Percentiles rank a stretch among this genome's conserved stretches.
Evolutionary conservation across 179 eudicot species (phyloP).

Genomic region (Spergularia azorica): DNA sequence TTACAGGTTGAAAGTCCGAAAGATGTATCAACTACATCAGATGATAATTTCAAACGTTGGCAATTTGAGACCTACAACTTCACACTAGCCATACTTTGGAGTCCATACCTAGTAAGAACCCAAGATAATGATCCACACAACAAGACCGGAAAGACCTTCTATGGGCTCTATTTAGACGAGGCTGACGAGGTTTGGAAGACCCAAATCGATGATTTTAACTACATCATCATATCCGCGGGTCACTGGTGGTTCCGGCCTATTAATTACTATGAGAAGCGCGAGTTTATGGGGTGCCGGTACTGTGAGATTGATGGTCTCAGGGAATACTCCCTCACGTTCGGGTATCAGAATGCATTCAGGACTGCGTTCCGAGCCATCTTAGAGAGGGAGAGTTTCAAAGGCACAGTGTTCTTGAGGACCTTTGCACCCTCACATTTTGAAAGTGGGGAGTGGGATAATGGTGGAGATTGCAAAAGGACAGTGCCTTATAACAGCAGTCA

Average conservation of each 20-base stretch:
- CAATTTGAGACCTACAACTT: slow-evolving; percentile 52
- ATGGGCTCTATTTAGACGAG: slow-evolving; percentile 58
- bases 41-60: slow-evolving; percentile 53
- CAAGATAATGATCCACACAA: slow-evolving; percentile 42
- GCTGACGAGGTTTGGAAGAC: slow-evolving; percentile 51
- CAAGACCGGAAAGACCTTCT: slow-evolving; percentile 43
- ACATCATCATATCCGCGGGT: slow-evolving; percentile 53
- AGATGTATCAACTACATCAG: slow-evolving; percentile 43
- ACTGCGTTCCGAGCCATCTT: slow-evolving; percentile 50
- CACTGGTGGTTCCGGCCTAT: slow-evolving; percentile 62
- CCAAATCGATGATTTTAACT: slow-evolving; percentile 48
- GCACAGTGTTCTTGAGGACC: slow-evolving; percentile 51
- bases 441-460: slow-evolving; percentile 65
- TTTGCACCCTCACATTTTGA: slow-evolving; percentile 69
- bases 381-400: slow-evolving; percentile 45
- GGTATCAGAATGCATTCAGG: slow-evolving; percentile 46
- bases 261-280: slow-evolving; percentile 41
- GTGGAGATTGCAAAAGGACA: slow-evolving; percentile 58
- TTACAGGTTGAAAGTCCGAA: slow-evolving; percentile 55
- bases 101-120: slow-evolving; percentile 50
- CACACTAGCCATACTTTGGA: slow-evolving; percentile 50
- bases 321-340: slow-evolving; percentile 38
- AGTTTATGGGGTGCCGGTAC: slow-evolving; percentile 52
- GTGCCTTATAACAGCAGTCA: slow-evolving; percentile 54
- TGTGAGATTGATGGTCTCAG: slow-evolving; percentile 44